Percentiles rank a stretch among this genome's conserved stretches.
phyloP scores from a whole-genome alignment of 768 basidiomycete species.

The Suillus spraguei region DNA sequence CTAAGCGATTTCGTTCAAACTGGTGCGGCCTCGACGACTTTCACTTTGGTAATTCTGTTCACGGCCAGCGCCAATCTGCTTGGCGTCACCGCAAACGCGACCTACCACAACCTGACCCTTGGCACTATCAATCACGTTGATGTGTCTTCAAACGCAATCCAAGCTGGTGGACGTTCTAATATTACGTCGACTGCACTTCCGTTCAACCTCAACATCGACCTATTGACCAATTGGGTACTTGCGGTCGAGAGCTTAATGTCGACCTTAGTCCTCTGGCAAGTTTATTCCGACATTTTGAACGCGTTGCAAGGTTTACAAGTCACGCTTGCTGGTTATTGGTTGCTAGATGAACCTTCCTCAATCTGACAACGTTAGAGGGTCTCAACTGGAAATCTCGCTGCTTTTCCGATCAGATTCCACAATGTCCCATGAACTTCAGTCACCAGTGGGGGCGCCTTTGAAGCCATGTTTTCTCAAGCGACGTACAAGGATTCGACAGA shows the following conservation, averaged over 20 bases:
- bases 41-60: conserved; percentile 67
- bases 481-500: conserved; percentile 48
- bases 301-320: conserved; percentile 62
- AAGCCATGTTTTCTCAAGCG: conserved; percentile 57
- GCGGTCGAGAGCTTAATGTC: conserved; percentile 55
- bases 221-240: conserved; percentile 53
- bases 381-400: conserved; percentile 67
- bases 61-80: conserved; percentile 70
- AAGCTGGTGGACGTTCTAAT: conserved; percentile 57
- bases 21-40: conserved; percentile 56
- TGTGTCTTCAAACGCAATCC: conserved; percentile 56
- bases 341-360: conserved; percentile 58
- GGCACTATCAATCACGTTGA: conserved; percentile 62
- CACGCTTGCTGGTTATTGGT: conserved; percentile 55
- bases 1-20: conserved; percentile 63
- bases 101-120: conserved; percentile 55
- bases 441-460: conserved; percentile 55
- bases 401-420: conserved; percentile 60
- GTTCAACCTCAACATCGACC: conserved; percentile 66
- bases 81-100: conserved; percentile 53
- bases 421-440: conserved; percentile 58
- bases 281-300: conserved; percentile 67
- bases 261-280: conserved; percentile 60
- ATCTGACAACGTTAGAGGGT: conserved; percentile 56
- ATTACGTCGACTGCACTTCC: conserved; percentile 60